phyloP scores from a whole-genome alignment of 768 basidiomycete species.

The Tulasnella sp. region DNA sequence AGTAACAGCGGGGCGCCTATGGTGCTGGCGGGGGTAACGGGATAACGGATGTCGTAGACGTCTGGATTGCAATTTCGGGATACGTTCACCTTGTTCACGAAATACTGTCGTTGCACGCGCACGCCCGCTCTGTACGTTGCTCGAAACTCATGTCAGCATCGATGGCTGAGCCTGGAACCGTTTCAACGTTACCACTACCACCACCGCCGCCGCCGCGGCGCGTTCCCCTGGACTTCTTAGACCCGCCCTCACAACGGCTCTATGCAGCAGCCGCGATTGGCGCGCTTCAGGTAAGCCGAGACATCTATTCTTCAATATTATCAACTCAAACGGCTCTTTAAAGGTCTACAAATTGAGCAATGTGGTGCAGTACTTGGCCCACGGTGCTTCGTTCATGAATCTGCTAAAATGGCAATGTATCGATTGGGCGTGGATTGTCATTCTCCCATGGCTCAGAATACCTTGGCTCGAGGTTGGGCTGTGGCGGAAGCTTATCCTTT shows the following conservation, averaged over 20 bases:
- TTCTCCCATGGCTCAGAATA: constrained; percentile 29
- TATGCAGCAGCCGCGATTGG: constrained; percentile 68
- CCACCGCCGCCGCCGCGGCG: constrained; percentile 32
- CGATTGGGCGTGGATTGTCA: constrained; percentile 25
- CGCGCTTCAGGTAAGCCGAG: constrained; percentile 54
- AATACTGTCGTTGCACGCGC: no score
- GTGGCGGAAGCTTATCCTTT: constrained; percentile 21
- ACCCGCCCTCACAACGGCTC: constrained; percentile 68
- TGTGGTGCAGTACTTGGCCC: constrained; percentile 53
- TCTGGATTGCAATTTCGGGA: no score
- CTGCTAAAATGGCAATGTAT: constrained; percentile 34
- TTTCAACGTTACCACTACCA: background rate
- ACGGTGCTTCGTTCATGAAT: constrained; percentile 38
- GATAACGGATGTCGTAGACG: no score
- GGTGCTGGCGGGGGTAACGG: no score
- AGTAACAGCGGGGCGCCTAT: no score
- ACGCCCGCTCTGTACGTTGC: no score
- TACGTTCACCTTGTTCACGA: no score
- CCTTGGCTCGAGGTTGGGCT: constrained; percentile 28
- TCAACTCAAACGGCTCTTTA: background rate
- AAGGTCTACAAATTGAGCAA: constrained; percentile 57
- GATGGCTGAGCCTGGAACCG: background rate
- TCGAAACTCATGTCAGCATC: no score
- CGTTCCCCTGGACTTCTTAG: constrained; percentile 63
- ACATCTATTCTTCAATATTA: background rate